Conservation (phyloP, 2,329 filamentous ascomycete species). For the Diaporthe citrichinensis region DNA sequence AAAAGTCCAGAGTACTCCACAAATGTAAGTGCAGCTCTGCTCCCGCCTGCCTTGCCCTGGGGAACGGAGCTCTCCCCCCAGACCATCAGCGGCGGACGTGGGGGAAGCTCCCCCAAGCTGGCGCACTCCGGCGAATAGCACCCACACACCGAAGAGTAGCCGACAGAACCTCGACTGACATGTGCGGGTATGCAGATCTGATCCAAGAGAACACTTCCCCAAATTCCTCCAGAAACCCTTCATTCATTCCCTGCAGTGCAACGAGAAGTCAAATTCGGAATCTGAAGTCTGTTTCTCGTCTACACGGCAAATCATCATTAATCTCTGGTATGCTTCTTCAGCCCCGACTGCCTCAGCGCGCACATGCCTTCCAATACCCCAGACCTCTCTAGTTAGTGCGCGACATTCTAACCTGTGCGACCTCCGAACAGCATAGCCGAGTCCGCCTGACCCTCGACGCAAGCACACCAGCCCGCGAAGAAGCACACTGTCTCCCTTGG, state of each 20-base stretch:
- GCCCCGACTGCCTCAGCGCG: neutral
- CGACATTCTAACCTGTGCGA: constrained; percentile 14
- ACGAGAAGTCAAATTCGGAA: neutral
- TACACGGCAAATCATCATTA: neutral
- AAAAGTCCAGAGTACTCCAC: neutral
- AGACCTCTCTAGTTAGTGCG: neutral
- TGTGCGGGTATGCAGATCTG: constrained; percentile 32
- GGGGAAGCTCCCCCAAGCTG: constrained; percentile 32
- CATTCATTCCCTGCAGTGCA: constrained; percentile 15
- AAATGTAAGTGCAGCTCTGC: constrained; percentile 17
- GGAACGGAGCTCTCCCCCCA: constrained; percentile 17
- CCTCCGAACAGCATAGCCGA: constrained; percentile 21
- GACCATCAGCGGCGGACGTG: constrained; percentile 28
- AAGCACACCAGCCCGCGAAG: constrained; percentile 70
- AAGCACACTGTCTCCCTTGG: constrained; percentile 95
- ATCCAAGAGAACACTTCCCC: constrained; percentile 12
- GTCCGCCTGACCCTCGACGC: constrained; percentile 10
- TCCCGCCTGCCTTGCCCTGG: neutral
- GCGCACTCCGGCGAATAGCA: constrained; percentile 33
- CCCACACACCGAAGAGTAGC: constrained; percentile 36
- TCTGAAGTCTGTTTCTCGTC: neutral
- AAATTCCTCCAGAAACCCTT: neutral
- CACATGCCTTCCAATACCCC: neutral
- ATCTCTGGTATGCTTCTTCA: constrained; percentile 1
- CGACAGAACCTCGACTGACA: constrained; percentile 36